Percentiles rank a stretch among this genome's conserved stretches.
These are phyloP conservation scores for Aaosphaeria pasadenensis DNA, from an alignment of 2,329 filamentous ascomycete species.

Conservation along the genomic window DNA sequence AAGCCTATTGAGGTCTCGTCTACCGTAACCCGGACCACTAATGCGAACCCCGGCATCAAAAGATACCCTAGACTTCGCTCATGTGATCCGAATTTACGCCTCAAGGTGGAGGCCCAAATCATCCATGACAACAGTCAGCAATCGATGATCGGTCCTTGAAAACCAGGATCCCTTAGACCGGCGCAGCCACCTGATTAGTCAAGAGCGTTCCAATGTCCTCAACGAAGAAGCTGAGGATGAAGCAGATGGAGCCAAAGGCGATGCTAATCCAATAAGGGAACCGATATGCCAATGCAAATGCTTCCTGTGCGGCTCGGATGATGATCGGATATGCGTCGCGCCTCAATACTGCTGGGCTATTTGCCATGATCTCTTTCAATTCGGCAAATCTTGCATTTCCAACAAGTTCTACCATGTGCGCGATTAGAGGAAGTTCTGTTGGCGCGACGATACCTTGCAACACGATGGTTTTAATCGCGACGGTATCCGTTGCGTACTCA, in stretches of 20 bases:
- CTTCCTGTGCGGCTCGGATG: conserved; percentile 54
- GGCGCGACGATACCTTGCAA: conserved; percentile 45
- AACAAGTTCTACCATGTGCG: conserved; percentile 42
- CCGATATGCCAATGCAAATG: conserved; percentile 58
- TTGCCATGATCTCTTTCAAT: conserved; percentile 48
- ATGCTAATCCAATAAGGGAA: conserved; percentile 63
- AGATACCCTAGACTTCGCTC: too few relatives aligned
- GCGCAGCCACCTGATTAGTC: conserved; percentile 14
- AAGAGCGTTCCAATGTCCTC: conserved; percentile 49
- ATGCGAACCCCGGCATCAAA: too few relatives aligned
- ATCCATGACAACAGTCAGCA: too few relatives aligned
- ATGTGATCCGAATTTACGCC: too few relatives aligned
- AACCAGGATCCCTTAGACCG: neutral
- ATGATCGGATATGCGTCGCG: conserved; percentile 39
- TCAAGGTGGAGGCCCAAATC: too few relatives aligned
- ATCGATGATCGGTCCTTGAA: too few relatives aligned
- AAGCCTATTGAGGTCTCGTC: too few relatives aligned
- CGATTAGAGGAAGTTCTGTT: conserved; percentile 50
- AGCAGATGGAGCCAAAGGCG: conserved; percentile 57
- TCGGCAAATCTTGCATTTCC: conserved; percentile 27
- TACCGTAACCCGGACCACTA: too few relatives aligned
- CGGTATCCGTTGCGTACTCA: conserved; percentile 14
- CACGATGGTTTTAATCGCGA: conserved; percentile 45
- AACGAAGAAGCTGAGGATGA: conserved; percentile 58
- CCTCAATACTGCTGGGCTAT: conserved; percentile 42